Conservation (phyloP, 139 green algal genomes). For the Picochlorum sp. region DNA sequence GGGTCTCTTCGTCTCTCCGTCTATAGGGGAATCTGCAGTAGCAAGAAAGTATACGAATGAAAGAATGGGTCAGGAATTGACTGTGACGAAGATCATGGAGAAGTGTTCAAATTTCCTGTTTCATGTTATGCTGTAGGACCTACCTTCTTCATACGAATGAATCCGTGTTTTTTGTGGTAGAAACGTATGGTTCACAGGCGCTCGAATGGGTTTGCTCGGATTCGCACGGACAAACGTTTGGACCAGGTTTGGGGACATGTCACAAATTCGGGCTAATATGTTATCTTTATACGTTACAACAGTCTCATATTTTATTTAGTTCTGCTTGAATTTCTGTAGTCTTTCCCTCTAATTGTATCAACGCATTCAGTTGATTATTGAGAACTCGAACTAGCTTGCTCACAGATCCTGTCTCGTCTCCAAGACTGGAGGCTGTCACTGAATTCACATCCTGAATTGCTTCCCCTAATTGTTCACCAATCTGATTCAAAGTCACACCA, state of each 20-base stretch:
- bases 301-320: slow-evolving; percentile 1
- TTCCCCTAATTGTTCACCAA: slow-evolving; percentile 45
- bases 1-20: neutral
- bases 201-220: too few species aligned
- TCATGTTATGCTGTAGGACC: too few species aligned
- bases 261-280: slow-evolving; percentile 5
- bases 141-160: too few species aligned
- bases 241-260: slow-evolving; percentile 5
- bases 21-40: neutral
- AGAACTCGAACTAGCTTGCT: slow-evolving; percentile 74
- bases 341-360: slow-evolving; percentile 28
- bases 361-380: slow-evolving; percentile 85
- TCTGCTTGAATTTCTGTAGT: slow-evolving; percentile 14
- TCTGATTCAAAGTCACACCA: slow-evolving; percentile 27
- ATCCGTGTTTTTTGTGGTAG: too few species aligned
- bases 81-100: too few species aligned
- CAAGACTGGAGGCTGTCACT: slow-evolving; percentile 32
- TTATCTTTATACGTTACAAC: neutral
- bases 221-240: neutral
- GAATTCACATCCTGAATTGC: slow-evolving; percentile 28
- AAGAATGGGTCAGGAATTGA: too few species aligned
- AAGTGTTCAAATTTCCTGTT: too few species aligned
- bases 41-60: too few species aligned
- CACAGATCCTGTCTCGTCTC: slow-evolving; percentile 52
- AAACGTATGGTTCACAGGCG: too few species aligned